Evolutionary conservation across 495 filamentous ascomycete genomes (phyloP), one percentile per base, ranked within the genome.

Genomic region (Cercophora newfieldiana): DNA sequence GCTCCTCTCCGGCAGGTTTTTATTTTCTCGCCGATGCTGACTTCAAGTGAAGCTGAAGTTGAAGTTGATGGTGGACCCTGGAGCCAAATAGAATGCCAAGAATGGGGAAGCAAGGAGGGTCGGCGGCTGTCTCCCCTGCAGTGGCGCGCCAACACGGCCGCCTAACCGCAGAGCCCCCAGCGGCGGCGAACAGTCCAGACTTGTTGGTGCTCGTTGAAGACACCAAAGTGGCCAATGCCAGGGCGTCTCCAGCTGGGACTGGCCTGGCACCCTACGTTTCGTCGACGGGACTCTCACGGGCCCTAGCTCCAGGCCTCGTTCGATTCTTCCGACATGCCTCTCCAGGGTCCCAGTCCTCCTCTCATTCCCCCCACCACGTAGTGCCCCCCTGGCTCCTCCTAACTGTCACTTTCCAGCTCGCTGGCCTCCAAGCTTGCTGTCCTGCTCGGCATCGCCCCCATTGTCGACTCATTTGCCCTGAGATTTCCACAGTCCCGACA

Each of bases 301-400:
- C 63, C 56, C 24, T 28, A 57, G 21, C 28, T 2, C 51, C 51
- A 56, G 51, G 18, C 26, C 19, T 56, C 28, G 61, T 63, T 67
- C 59, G 55, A 54, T 54, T 61, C 64, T 62, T 62, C 53, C 33
- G 31, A 24, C 54, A 30, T 21, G 22, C 37, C 14, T 22, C 58
- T 53, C 31, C 60, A 44, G 51, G 53, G 22, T 16, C 61, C 21
- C 31, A 24, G 26, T 22, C 54, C 28, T 59, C 26, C 28, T 53
- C 25, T 59, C 55, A 30, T 60, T 55, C 25, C 48, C 68, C 54
- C 60, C 37, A 44, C 37, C 10, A 8, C 12, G 37, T 25, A 12
- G 49, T 50, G 22, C 33, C 54, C 71, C 71, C 71, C 65, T 71
- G 64, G 62, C 63, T 68, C 44, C 25, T 31, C 10, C 28, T 25